Evolutionary conservation across 306 rosid species (phyloP), one percentile per base, ranked within the genome.

Genomic region (Adenanthera pavonina): DNA sequence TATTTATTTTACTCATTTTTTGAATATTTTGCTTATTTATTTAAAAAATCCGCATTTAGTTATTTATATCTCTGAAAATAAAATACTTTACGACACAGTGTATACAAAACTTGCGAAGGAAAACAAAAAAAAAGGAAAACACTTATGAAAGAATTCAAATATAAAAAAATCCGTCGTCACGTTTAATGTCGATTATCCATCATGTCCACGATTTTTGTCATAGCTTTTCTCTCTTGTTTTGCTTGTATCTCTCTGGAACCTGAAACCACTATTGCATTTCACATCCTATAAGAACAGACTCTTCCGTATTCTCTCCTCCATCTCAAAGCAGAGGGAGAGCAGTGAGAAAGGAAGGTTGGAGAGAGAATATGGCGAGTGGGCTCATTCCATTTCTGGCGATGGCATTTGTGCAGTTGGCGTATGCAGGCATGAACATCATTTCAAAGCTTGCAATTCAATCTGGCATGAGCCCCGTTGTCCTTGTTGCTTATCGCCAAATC

Each of bases 371-470:
- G 89, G 90, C 54, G 2, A 73, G 83, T 25, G 84, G 82, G 10
- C 13, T 84, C 12, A 0, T 86, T 75, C 95, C 95, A 19, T 83
- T 87, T 17, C 20, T 95, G 36, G 86, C 79, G 12, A 93, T 93
- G 95, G 75, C 90, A 25, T 17, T 88, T 0, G 88, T 84, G 49
- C 99, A 95, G 74, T 10, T 81, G 2, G 76, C 76, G 0, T 95
- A 87, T 73, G 90, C 97, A 1, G 96, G 87, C 9, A 82, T 95
- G 96, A 95, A 86, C 36, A 86, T 93, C 3, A 92, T 86, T 6
- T 92, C 99, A n/a, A 93, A 93, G 91, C 92, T 95, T 46, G 99
- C 99, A 0, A 61, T 95, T 40, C 81, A 86, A 51, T 82, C 94
- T 61, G 94, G 94, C 47, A 90, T 93, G 98, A 85, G 85, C 73